Conservation (phyloP, 352 stramenopile species). For the Phytophthora parvispora region DNA sequence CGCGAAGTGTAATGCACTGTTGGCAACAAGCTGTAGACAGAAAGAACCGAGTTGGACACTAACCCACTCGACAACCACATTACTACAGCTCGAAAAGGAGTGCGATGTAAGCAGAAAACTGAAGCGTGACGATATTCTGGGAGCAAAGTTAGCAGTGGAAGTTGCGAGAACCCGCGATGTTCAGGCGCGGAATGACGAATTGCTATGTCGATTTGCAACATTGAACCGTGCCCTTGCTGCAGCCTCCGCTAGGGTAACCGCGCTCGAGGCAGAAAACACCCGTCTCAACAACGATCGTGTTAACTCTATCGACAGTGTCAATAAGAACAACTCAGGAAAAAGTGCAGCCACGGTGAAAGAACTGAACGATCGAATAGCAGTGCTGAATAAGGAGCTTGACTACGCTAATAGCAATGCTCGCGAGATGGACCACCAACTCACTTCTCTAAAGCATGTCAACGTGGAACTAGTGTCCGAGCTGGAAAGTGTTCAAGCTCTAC, state of each 20-base stretch:
- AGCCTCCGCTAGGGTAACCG: slow-evolving; percentile 2
- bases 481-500: slow-evolving; percentile 3
- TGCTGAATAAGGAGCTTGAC: slow-evolving; percentile 13
- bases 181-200: slow-evolving; percentile 22
- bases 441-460: not conserved
- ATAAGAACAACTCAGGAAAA: not conserved
- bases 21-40: not conserved
- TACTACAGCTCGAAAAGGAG: not conserved
- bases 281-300: not conserved
- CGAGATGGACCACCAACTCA: slow-evolving; percentile 13
- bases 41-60: not conserved
- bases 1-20: slow-evolving; percentile 2
- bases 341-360: not conserved
- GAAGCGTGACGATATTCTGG: not conserved
- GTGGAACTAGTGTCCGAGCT: slow-evolving; percentile 7
- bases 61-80: not conserved
- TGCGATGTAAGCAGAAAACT: not conserved
- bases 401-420: not conserved
- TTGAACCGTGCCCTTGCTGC: slow-evolving; percentile 13
- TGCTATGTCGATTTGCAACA: slow-evolving; percentile 23
- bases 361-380: not conserved
- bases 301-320: not conserved
- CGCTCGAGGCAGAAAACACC: slow-evolving; percentile 21
- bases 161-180: slow-evolving; percentile 12
- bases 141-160: slow-evolving; percentile 13